phyloP scores from a whole-genome alignment of 495 filamentous ascomycete species.

The Neurospora sp. region DNA sequence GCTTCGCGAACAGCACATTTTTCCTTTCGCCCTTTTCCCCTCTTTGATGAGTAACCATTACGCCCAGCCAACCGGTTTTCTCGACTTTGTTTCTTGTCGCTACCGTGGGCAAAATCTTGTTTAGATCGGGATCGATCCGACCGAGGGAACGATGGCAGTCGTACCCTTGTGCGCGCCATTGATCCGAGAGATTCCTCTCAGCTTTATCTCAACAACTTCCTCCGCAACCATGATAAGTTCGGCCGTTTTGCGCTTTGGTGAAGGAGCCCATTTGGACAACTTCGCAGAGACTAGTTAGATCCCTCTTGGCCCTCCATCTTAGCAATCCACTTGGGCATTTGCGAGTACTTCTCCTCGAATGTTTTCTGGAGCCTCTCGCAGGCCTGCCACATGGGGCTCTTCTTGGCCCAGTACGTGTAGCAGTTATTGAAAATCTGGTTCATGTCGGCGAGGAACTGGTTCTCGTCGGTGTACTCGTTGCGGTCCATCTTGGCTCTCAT shows the following conservation, averaged over 20 bases:
- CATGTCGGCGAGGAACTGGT: constrained; percentile 36
- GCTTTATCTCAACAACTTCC: not conserved
- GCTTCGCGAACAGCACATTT: not conserved
- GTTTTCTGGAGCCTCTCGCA: constrained; percentile 39
- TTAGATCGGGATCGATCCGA: not conserved
- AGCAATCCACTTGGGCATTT: constrained; percentile 40
- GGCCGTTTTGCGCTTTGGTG: not conserved
- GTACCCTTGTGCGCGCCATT: not conserved
- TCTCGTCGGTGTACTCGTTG: constrained; percentile 29
- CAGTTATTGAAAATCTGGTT: constrained; percentile 41
- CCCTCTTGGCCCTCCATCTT: constrained; percentile 37
- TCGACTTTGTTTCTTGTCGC: not conserved
- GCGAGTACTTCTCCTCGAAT: constrained; percentile 39
- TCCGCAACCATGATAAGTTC: not conserved
- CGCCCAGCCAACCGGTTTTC: not conserved
- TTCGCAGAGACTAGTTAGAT: not conserved
- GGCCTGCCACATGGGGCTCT: constrained; percentile 33
- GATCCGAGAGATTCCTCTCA: not conserved
- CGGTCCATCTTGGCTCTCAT: constrained; percentile 40
- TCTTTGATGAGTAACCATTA: not conserved
- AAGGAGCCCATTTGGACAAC: not conserved
- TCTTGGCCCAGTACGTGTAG: constrained; percentile 34
- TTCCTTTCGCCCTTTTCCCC: not conserved
- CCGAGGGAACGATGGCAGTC: not conserved
- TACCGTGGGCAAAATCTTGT: not conserved